These are phyloP conservation scores for Cystobasidium tubakii DNA, from an alignment of 768 basidiomycete species.

Conservation along the genomic window DNA sequence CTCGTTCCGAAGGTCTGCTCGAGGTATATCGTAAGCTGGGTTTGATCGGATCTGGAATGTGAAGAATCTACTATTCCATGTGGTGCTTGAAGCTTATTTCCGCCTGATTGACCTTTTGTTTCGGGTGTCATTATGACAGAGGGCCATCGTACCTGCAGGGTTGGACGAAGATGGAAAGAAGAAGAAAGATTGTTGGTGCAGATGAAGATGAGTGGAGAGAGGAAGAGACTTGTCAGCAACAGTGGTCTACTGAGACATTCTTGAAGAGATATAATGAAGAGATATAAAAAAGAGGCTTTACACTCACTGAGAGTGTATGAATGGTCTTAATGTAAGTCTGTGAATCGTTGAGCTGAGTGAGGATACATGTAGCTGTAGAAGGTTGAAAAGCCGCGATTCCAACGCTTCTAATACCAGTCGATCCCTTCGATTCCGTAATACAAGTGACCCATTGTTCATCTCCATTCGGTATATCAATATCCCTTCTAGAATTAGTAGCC, in stretches of 20 bases:
- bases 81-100: neutral
- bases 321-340: constrained; percentile 61
- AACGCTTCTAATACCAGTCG: constrained; percentile 13
- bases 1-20: constrained; percentile 8
- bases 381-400: constrained; percentile 33
- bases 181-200: no score
- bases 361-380: constrained; percentile 9
- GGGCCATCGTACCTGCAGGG: constrained; percentile 24
- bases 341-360: constrained; percentile 67
- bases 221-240: no score
- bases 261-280: neutral
- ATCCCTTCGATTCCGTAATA: constrained; percentile 10
- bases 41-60: neutral
- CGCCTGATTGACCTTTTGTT: neutral
- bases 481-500: neutral
- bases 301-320: constrained; percentile 21
- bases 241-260: no score
- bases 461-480: neutral
- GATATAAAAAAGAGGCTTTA: neutral
- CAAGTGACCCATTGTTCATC: constrained; percentile 20
- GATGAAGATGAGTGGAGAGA: no score
- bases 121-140: neutral
- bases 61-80: neutral
- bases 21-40: constrained; percentile 11
- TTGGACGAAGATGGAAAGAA: no score